Evolutionary conservation across 768 basidiomycete genomes (phyloP).

Genomic region (Leccinum truebloodii): DNA sequence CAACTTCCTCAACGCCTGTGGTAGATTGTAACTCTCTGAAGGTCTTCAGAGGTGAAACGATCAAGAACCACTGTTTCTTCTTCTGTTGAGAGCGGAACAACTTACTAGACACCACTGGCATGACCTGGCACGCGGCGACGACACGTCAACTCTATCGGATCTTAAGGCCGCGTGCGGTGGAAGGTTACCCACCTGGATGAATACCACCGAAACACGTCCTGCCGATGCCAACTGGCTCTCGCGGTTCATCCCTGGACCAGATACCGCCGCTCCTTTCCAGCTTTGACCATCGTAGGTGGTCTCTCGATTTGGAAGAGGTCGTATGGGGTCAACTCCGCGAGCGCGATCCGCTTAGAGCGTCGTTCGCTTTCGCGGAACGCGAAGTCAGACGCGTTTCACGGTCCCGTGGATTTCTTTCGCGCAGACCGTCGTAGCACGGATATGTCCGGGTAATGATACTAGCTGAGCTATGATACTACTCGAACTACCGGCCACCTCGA

Average conservation of each 20-base stretch:
- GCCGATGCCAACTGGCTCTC: background rate
- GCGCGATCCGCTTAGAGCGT: conserved; percentile 20
- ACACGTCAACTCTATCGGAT: background rate
- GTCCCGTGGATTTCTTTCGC: background rate
- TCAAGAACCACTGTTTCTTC: background rate
- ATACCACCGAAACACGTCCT: background rate
- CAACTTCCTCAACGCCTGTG: background rate
- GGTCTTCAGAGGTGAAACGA: background rate
- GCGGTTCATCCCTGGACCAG: background rate
- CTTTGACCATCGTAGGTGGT: conserved; percentile 13
- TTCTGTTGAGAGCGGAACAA: background rate
- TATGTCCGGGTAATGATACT: background rate
- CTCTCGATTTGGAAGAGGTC: conserved; percentile 33
- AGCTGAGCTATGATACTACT: conserved; percentile 2
- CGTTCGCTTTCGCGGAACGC: conserved; percentile 33
- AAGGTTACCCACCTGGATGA: background rate
- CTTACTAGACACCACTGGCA: background rate
- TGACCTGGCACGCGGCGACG: background rate
- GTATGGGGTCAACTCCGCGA: conserved; percentile 33
- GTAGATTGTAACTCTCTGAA: background rate
- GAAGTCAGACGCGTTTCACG: conserved; percentile 19
- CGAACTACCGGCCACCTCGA: background rate
- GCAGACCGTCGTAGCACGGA: background rate
- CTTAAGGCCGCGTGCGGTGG: background rate
- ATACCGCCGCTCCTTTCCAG: background rate